phyloP scores from a whole-genome alignment of 2,329 filamentous ascomycete genomes.

The Alternaria gansuensis region DNA sequence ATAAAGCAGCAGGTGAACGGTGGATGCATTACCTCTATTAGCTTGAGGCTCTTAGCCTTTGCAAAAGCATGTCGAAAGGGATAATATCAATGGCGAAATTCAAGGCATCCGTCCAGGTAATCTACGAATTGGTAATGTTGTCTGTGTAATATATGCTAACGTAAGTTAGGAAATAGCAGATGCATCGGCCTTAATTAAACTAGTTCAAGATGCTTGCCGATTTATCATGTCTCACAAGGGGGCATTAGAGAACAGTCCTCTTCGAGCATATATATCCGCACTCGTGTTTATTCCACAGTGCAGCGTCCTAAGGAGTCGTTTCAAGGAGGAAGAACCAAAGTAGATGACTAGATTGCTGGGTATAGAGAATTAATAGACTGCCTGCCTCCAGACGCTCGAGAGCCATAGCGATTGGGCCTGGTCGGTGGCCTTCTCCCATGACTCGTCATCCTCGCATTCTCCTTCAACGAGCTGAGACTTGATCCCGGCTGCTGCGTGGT shows the following conservation, averaged over 20 bases:
- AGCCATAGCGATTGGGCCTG: slow-evolving; percentile 17
- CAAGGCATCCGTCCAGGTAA: too few species aligned
- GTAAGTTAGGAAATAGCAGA: too few species aligned
- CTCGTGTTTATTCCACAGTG: background rate
- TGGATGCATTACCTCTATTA: too few species aligned
- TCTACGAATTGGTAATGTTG: too few species aligned
- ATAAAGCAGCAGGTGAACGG: too few species aligned
- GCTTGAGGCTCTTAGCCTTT: too few species aligned
- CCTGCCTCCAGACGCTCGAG: slow-evolving; percentile 31
- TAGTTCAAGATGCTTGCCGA: slow-evolving; percentile 17
- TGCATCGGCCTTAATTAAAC: too few species aligned
- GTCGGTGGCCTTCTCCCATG: slow-evolving; percentile 25
- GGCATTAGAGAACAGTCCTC: slow-evolving; percentile 21
- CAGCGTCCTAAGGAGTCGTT: background rate
- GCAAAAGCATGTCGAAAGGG: too few species aligned
- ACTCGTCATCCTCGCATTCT: slow-evolving; percentile 13
- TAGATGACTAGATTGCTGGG: background rate
- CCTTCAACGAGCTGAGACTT: slow-evolving; percentile 13
- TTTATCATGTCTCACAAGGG: slow-evolving; percentile 33
- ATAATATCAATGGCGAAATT: too few species aligned
- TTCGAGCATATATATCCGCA: slow-evolving; percentile 15
- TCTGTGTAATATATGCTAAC: too few species aligned
- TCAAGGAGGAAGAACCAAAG: background rate
- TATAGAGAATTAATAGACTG: background rate
- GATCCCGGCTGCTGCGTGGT: slow-evolving; percentile 4